Conservation (phyloP, 2,329 filamentous ascomycete species). For the Aspergillus brasiliensis region DNA sequence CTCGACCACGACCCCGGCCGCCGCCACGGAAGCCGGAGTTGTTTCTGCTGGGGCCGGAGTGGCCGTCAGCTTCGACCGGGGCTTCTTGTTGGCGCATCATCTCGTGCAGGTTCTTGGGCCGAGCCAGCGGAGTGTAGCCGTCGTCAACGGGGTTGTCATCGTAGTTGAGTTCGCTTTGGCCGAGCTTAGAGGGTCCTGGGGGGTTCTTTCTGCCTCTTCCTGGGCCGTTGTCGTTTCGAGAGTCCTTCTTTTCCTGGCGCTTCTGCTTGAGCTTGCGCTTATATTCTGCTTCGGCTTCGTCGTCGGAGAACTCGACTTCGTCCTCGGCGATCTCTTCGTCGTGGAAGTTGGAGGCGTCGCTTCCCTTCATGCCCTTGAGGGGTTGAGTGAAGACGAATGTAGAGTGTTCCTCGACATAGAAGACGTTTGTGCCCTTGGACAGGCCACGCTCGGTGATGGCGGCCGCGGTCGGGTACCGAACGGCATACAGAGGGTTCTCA, state of each 20-base stretch:
- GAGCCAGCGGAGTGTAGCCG: conserved; percentile 68
- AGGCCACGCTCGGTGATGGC: conserved; percentile 70
- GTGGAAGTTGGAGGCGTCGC: conserved; percentile 91
- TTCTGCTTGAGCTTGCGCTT: conserved; percentile 71
- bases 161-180: conserved; percentile 60
- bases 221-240: conserved; percentile 45
- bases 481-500: conserved; percentile 80
- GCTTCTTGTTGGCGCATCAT: conserved; percentile 47
- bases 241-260: conserved; percentile 57
- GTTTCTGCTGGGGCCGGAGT: conserved; percentile 24
- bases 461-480: conserved; percentile 70
- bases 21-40: conserved; percentile 46
- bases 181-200: conserved; percentile 42
- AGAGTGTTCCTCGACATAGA: conserved; percentile 77
- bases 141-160: conserved; percentile 61
- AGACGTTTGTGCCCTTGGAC: conserved; percentile 70
- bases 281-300: conserved; percentile 87
- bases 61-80: conserved; percentile 36
- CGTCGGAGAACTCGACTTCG: conserved; percentile 93
- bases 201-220: conserved; percentile 38
- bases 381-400: conserved; percentile 84
- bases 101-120: conserved; percentile 65
- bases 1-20: conserved; percentile 49
- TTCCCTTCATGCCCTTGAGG: conserved; percentile 77
- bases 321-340: conserved; percentile 87